These are phyloP conservation scores for Polychytrium aggregatum DNA, from an alignment of 192 early-diverging fungal genomes.

Conservation along the genomic window DNA sequence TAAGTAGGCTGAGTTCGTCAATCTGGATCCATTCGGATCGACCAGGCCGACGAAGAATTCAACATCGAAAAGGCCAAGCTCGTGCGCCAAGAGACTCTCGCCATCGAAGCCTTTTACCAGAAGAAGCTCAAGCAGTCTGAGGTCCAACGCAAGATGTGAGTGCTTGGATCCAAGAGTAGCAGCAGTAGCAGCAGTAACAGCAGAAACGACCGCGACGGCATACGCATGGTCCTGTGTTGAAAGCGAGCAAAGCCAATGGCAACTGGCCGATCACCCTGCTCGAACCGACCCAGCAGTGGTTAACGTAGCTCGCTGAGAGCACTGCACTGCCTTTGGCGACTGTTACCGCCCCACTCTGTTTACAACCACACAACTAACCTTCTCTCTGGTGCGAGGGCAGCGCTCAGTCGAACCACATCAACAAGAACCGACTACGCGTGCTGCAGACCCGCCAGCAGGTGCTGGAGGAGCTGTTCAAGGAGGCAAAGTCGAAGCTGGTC, in stretches of 20 bases:
- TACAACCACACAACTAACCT: too few relatives aligned
- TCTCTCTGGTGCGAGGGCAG: too few relatives aligned
- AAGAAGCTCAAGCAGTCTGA: conserved; percentile 97
- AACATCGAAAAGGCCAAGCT: conserved; percentile 99
- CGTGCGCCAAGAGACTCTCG: conserved; percentile 92
- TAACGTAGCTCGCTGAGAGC: neutral
- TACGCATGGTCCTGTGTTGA: too few relatives aligned
- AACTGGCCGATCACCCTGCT: too few relatives aligned
- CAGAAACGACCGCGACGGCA: too few relatives aligned
- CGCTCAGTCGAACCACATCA: conserved; percentile 87
- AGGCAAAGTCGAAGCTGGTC: conserved; percentile 51
- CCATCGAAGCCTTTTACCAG: conserved; percentile 90
- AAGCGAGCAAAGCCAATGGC: too few relatives aligned
- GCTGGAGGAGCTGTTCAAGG: conserved; percentile 69
- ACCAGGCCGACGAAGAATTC: conserved; percentile 95
- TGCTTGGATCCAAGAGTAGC: too few relatives aligned
- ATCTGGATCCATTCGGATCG: too few relatives aligned
- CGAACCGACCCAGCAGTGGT: neutral
- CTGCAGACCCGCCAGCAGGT: conserved; percentile 81
- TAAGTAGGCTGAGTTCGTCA: too few relatives aligned
- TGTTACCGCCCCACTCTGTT: too few relatives aligned
- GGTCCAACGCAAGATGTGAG: conserved; percentile 86
- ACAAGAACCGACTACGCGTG: conserved; percentile 87
- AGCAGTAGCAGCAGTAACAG: too few relatives aligned
- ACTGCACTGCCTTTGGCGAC: too few relatives aligned